Evolutionary conservation across 202 grass and related monocot genomes (phyloP), one percentile per base, ranked within the genome.

Genomic region (Schoenoplectus tabernaemontani): DNA sequence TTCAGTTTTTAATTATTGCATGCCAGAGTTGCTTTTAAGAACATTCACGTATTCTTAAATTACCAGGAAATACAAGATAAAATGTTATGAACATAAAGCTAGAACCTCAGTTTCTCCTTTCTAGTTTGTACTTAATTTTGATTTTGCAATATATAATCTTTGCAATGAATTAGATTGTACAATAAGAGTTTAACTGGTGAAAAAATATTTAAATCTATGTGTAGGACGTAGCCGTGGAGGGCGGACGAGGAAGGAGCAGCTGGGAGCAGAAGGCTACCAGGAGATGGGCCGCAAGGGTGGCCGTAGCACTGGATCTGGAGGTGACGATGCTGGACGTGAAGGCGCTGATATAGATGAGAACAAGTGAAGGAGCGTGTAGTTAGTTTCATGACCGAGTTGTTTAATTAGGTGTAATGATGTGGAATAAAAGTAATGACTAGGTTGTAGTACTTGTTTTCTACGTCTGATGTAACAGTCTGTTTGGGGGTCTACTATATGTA

Each of bases 201-300:
- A 30, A 5, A 16, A 42, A 63, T 50, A 51, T 16, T 16, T 37
- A 19, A 53, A 54, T 36, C 0, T 54, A 41, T 76, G 19, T 85
- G 37, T 53, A 59, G 67, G 22, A 24, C 89, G 90, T 30, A 97
- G 88, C 83, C 91, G 82, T 13, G 93, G 93, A 4, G 90, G 93
- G 0, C 88, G 91, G 86, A 89, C 81, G 5, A 82, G 93, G 42
- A 93, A 13, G 37, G 93, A 93, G 50, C 88, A 93, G 74, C 79
- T 93, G 2, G 88, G 87, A 22, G 64, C 83, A 22, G 90, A 93
- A 66, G 90, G 90, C 62, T 92, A 89, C 76, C 65, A 80, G 57
- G 90, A 92, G 76, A 89, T 92, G 87, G 90, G 90, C 17, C 82
- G 82, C 53, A 89, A 92, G 53, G 90, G 90, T 16, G 87, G 90